Evolutionary conservation across 352 stramenopile genomes (phyloP), one percentile per base, ranked within the genome.

Genomic region (Phytophthora fragariaefolia): DNA sequence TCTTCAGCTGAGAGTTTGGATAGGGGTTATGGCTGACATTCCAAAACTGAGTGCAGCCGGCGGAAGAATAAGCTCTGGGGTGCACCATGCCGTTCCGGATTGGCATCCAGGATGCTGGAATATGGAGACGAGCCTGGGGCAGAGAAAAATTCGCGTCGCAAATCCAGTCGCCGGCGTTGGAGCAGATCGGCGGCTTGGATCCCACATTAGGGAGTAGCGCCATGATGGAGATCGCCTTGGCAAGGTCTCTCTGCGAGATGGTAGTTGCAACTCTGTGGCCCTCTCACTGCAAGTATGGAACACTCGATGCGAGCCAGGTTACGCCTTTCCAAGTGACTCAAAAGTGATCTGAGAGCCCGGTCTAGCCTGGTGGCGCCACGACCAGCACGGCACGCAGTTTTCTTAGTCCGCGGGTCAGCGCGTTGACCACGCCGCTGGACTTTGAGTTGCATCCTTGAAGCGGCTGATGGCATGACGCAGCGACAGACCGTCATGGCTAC

Each of bases 381-480:
- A 17, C 4, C 34, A 42, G 13, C 24, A 27, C 22, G 27, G 36
- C 47, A 50, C 40, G 58, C 49, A 40, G 34, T 32, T 20, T 24
- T 58, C 48, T 61, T 58, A 58, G 30, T 63, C 54, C 38, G 30
- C 52, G 56, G 52, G 32, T 38, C 42, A 63, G 61, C 18, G 40
- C 27, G 51, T 56, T 68, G 60, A 17, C 48, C 8, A 7, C 24
- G 22, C 2, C 9, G 36, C 59, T 62, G 59, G 27, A 61, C 59
- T 43, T 22, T 22, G 38, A 43, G 50, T 27, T 48, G 22, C 36
- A 38, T 12, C 50, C 61, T 63, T 69, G 32, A 69, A 34, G 53
- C 40, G 60, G 52, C 30, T 40, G 30, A 60, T 60, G 48, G 9
- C 58, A 42, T 60, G 58, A 59, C 32, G 34, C 59, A 54, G 52